These are phyloP conservation scores for Nannochloris sp. DNA, from an alignment of 139 green algal species.

Conservation along the genomic window DNA sequence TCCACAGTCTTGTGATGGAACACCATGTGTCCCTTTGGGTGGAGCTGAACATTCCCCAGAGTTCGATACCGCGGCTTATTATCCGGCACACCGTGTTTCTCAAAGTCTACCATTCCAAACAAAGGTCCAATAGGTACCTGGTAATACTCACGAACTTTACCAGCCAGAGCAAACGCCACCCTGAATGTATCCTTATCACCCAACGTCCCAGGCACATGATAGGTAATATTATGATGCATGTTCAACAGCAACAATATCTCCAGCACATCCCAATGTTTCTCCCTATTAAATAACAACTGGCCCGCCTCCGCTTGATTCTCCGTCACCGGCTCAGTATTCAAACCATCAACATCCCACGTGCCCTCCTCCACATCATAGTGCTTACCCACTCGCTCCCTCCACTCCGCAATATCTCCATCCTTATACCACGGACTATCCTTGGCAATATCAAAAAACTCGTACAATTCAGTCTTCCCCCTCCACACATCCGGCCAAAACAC, in stretches of 20 bases:
- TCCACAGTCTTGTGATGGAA: constrained; percentile 2
- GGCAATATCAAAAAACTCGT: constrained; percentile 13
- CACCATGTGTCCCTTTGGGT: not conserved
- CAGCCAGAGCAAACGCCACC: constrained; percentile 28
- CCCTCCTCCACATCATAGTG: not conserved
- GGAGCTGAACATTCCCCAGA: not conserved
- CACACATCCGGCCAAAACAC: constrained; percentile 41
- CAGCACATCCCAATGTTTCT: constrained; percentile 23
- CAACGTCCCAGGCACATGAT: constrained; percentile 7
- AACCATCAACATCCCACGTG: not conserved
- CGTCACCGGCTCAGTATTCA: not conserved
- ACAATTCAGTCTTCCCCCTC: constrained; percentile 8
- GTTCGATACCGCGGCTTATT: not conserved
- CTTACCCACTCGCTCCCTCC: not conserved
- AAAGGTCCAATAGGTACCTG: not conserved
- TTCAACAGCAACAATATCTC: constrained; percentile 36
- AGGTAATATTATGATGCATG: constrained; percentile 16
- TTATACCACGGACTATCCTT: constrained; percentile 9
- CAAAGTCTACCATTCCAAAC: not conserved
- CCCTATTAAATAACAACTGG: constrained; percentile 2
- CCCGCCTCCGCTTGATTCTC: not conserved
- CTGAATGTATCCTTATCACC: constrained; percentile 38
- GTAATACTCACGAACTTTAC: not conserved
- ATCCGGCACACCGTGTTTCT: not conserved
- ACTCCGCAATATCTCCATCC: not conserved